These are phyloP conservation scores for Euphorbia tirucalli DNA, from an alignment of 345 rosid genomes.

Conservation along the genomic window DNA sequence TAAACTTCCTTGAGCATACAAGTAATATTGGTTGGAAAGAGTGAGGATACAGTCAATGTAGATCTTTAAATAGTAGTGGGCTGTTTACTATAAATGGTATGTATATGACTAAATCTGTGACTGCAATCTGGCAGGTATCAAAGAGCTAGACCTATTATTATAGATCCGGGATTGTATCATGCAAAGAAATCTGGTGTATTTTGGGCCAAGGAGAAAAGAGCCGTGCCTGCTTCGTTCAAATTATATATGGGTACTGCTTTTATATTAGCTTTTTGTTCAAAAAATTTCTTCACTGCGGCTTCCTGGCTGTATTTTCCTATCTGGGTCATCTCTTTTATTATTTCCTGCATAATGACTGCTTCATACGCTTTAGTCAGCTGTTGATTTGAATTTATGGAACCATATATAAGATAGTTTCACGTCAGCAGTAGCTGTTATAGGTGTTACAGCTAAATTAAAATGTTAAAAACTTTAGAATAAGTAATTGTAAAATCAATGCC, in stretches of 20 bases:
- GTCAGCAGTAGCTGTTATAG: neutral
- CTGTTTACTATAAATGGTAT: constrained; percentile 8
- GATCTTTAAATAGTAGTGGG: neutral
- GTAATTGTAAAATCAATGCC: neutral
- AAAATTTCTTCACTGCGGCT: too few relatives aligned
- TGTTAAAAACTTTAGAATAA: neutral
- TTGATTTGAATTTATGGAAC: neutral
- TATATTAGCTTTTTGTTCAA: neutral
- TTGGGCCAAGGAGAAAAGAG: constrained; percentile 85
- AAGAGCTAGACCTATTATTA: constrained; percentile 81
- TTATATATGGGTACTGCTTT: constrained; percentile 64
- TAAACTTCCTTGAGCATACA: constrained; percentile 94
- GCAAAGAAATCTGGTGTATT: constrained; percentile 74
- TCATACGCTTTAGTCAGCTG: neutral
- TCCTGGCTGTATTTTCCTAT: too few relatives aligned
- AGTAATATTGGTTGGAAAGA: constrained; percentile 92
- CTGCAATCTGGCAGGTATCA: constrained; percentile 43
- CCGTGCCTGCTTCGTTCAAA: constrained; percentile 87
- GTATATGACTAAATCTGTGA: neutral
- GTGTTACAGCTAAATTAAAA: neutral
- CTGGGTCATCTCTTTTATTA: too few relatives aligned
- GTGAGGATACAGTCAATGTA: constrained; percentile 45
- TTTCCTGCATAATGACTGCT: neutral
- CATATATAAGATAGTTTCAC: neutral
- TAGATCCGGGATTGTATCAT: constrained; percentile 93